A percentile compares a stretch with the other conserved stretches of the same genome.
phyloP scores from a whole-genome alignment of 805 yeast genomes.

The Torulaspora franciscae region DNA sequence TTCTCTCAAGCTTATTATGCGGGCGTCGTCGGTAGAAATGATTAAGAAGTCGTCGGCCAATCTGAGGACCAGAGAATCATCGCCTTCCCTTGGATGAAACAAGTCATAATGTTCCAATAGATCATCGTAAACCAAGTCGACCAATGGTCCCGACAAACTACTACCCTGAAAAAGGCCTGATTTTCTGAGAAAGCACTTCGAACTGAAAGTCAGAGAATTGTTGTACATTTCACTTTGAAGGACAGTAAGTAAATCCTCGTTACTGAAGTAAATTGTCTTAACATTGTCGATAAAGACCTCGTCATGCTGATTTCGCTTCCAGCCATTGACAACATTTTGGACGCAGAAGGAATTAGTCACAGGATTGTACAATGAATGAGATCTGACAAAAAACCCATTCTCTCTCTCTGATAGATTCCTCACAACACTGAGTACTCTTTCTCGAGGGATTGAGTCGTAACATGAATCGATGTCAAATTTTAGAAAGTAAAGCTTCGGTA shows the following conservation, averaged over 20 bases:
- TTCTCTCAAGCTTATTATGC: slow-evolving; percentile 32
- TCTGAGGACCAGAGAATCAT: slow-evolving; percentile 46
- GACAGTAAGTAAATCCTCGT: slow-evolving; percentile 42
- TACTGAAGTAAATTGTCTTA: slow-evolving; percentile 37
- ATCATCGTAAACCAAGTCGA: slow-evolving; percentile 66
- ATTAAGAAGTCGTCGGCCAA: slow-evolving; percentile 83
- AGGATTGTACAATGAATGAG: slow-evolving; percentile 22
- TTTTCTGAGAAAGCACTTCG: slow-evolving; percentile 43
- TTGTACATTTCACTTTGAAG: slow-evolving; percentile 50
- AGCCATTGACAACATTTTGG: slow-evolving; percentile 22
- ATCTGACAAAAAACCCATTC: slow-evolving; percentile 30
- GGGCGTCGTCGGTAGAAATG: slow-evolving; percentile 43
- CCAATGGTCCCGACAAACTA: slow-evolving; percentile 65
- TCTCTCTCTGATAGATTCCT: slow-evolving; percentile 17
- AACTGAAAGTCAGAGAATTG: slow-evolving; percentile 42
- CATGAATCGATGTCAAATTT: slow-evolving; percentile 77
- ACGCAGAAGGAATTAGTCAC: slow-evolving; percentile 12
- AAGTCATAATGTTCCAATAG: slow-evolving; percentile 40
- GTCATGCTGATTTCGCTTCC: slow-evolving; percentile 6
- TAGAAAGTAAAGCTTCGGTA: slow-evolving; percentile 44
- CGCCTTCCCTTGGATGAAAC: slow-evolving; percentile 27
- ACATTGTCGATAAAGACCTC: slow-evolving; percentile 33
- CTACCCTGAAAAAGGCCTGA: slow-evolving; percentile 84
- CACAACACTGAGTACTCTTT: slow-evolving; percentile 37
- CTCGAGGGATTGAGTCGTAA: slow-evolving; percentile 64